A percentile compares a stretch with the other conserved stretches of the same genome.
phyloP scores from a whole-genome alignment of 306 rosid species.

The Trichosanthes truncata region DNA sequence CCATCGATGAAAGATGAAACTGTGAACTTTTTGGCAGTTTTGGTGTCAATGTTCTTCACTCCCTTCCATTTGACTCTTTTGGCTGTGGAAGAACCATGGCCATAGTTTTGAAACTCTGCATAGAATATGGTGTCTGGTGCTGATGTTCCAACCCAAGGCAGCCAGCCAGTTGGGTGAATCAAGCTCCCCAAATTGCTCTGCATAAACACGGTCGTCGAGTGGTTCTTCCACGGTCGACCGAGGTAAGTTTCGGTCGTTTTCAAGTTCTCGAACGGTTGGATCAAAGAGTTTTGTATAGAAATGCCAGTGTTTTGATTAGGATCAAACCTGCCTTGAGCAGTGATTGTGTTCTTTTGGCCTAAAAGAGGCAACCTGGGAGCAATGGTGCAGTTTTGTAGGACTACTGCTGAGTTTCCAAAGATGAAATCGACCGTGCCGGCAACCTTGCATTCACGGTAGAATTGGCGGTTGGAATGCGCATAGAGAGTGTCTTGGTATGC shows the following conservation, averaged over 20 bases:
- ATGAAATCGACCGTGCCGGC: conserved; percentile 74
- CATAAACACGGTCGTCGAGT: conserved; percentile 61
- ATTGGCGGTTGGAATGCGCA: conserved; percentile 49
- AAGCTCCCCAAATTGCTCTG: conserved; percentile 29
- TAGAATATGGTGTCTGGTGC: conserved; percentile 74
- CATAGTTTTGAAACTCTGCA: conserved; percentile 48
- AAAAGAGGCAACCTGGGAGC: conserved; percentile 33
- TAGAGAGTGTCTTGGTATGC: conserved; percentile 71
- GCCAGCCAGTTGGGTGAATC: conserved; percentile 60
- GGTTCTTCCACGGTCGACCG: conserved; percentile 84
- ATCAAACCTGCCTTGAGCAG: conserved; percentile 70
- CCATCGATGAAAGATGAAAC: conserved; percentile 48
- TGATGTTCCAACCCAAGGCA: conserved; percentile 62
- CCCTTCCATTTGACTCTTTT: conserved; percentile 74
- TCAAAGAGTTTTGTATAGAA: conserved; percentile 42
- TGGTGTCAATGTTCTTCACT: conserved; percentile 24
- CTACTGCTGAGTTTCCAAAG: conserved; percentile 63
- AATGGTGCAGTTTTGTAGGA: conserved; percentile 49
- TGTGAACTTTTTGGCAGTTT: conserved; percentile 33
- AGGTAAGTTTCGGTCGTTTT: conserved; percentile 47
- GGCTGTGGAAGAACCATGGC: conserved; percentile 51
- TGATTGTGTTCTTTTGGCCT: conserved; percentile 66
- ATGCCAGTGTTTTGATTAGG: conserved; percentile 73
- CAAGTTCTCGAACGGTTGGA: conserved; percentile 42
- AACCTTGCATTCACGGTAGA: conserved; percentile 54